Base-by-base conservation (phyloP, 257 asterid species). In the Anisodus acutangulus region DNA sequence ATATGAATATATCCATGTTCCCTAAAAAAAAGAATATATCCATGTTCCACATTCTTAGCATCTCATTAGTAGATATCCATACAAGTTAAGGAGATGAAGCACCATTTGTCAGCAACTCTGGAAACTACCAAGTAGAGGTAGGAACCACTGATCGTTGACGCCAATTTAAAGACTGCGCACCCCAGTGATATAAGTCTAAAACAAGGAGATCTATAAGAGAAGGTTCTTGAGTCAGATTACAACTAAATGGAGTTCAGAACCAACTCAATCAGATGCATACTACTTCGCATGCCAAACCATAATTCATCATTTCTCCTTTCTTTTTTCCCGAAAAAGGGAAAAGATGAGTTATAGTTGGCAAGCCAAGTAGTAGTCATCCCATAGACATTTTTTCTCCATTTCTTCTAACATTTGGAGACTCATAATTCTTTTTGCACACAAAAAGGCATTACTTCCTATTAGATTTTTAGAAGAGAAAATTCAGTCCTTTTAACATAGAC, bases 351-450 rank as follows among this genome's bases (percentile, higher is more conserved):
- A 60, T 59, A 60, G 35, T 49, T 49, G 55, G 55, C 55, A 49
- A 8, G 55, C 66, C 66, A 59, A 17, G 10, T 59, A 17, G 31
- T 17, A 59, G 16, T 19, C 63, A 15, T 58, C 19, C 9, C 63
- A 59, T 6, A 17, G n/a, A 59, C 64, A 58, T 35, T 15, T 67
- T 35, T 67, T 8, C 51, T 68, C 51, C 15, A 68, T 15, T 68
- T 68, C 76, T 68, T 68, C 76, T 8, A 68, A 68, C 51, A 68
- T 68, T 68, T 68, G 76, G 51, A 68, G 26, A 37, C 51, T 68
- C 47, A 37, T 37, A 6, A 15, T 13, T 68, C 76, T 68, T 67
- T 7, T 37, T 37, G 49, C 53, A 68, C 19, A 13, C 22, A 9
- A 66, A 31, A 12, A 66, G 2, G 45, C 10, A 2, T 68, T 68